Conservation (phyloP, 768 basidiomycete genomes). For the Collybiopsis luxurians region DNA sequence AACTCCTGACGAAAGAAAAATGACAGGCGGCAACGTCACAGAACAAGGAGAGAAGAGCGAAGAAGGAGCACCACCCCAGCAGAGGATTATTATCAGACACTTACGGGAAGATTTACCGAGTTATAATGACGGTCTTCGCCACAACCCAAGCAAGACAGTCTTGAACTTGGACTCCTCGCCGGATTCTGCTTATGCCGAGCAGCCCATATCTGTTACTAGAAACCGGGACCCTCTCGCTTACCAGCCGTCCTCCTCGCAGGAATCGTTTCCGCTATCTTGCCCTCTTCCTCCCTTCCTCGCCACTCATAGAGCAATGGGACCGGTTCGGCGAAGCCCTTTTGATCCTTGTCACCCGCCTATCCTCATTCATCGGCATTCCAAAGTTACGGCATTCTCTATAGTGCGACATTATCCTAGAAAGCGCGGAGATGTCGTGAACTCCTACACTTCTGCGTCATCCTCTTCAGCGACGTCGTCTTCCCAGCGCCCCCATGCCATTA, state of each 20-base stretch:
- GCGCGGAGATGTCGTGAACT: not conserved
- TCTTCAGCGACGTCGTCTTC: not conserved
- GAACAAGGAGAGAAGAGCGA: no score
- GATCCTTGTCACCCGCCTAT: constrained; percentile 2
- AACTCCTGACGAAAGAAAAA: no score
- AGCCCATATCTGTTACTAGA: no score
- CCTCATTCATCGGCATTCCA: constrained; percentile 6
- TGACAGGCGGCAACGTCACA: no score
- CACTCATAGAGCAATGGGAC: no score
- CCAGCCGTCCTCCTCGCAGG: not conserved
- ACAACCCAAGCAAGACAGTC: no score
- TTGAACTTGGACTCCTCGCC: not conserved
- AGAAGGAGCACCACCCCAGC: not conserved
- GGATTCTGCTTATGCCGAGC: no score
- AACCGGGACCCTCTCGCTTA: no score
- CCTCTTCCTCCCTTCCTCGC: not conserved
- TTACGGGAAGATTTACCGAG: not conserved
- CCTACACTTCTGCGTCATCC: not conserved
- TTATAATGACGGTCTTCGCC: not conserved
- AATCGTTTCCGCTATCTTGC: no score
- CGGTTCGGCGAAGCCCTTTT: not conserved
- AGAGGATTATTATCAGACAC: constrained; percentile 5
- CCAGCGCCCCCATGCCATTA: not conserved
- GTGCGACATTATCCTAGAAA: not conserved
- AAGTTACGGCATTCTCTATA: constrained; percentile 5